Base-by-base conservation (phyloP, 1,284 basidiomycete genomes). In the Ceratobasidium sp. region DNA sequence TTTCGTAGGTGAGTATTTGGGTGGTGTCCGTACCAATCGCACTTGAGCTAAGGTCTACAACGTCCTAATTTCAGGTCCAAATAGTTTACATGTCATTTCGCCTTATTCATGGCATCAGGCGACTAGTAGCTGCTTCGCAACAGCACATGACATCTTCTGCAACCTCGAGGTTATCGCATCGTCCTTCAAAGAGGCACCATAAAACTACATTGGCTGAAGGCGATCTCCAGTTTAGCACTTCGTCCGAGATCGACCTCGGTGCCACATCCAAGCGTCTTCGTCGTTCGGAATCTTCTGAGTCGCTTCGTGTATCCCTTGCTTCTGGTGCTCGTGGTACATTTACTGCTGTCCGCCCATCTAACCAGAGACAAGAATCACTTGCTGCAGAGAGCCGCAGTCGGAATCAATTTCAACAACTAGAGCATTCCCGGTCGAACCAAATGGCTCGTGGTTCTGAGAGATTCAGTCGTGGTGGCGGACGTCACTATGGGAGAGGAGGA, bases 331-430 rank as follows among this genome's bases (percentile, higher is more conserved):
- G 37, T 54, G 37, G 35, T 20, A 23, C 26, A n/a, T 49, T 51
- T 5, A n/a, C 51, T 74, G 8, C 26, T 23, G 49, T 31, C 7
- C 69, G n/a, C 15, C 39, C 58, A 28, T 42, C 58, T 23, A 61
- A 42, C 45, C 37, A 45, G 42, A 31, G 63, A 49, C 45, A 31
- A n/a, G 39, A 51, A 35, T 53, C 45, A n/a, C 23, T 26, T 51
- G 31, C 28, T 67, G 83, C 85, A 71, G 82, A 85, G 77, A 82
- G 26, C n/a, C 39, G 56, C 31, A 23, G 13, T 35, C n/a, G n/a
- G 8, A 42, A 13, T 37, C 45, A 42, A 15, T 1, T 47, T 3
- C 28, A 68, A 83, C 85, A 69, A 82, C 84, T 76, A 82, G 58
- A 17, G 13, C 33, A 26, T 10, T n/a, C 31, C 13, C 39, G 39